Evolutionary conservation across 495 filamentous ascomycete species (phyloP).

Genomic region (Echria macrotheca): DNA sequence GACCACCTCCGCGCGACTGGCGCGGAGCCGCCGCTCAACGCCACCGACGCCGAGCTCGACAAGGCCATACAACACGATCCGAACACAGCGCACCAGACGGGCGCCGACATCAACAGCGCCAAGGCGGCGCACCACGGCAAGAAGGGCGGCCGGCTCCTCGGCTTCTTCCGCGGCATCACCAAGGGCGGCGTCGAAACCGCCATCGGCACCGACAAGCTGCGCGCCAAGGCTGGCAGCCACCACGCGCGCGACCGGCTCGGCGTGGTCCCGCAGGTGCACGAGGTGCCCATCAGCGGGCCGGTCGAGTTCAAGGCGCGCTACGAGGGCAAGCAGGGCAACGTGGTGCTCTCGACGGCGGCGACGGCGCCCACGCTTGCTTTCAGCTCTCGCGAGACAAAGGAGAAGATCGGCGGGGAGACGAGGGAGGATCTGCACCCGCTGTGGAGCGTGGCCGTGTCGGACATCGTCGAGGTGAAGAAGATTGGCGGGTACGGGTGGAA

Average conservation of each 20-base stretch:
- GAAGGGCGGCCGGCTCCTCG: constrained; percentile 51
- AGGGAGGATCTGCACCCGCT: constrained; percentile 48
- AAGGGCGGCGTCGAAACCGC: constrained; percentile 62
- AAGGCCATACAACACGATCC: constrained; percentile 40
- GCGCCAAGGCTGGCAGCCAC: constrained; percentile 58
- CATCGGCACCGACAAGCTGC: constrained; percentile 62
- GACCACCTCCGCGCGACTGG: constrained; percentile 37
- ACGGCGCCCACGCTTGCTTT: constrained; percentile 58
- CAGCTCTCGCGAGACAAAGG: constrained; percentile 34
- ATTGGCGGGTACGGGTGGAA: constrained; percentile 86
- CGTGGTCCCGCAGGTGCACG: constrained; percentile 51
- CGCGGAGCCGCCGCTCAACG: constrained; percentile 36
- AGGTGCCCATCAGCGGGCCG: constrained; percentile 52
- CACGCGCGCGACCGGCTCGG: constrained; percentile 68
- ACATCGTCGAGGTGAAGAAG: constrained; percentile 66
- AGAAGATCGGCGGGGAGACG: constrained; percentile 44
- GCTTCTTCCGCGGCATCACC: constrained; percentile 64
- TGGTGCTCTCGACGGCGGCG: constrained; percentile 59
- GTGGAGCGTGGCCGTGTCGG: constrained; percentile 49
- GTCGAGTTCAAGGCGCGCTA: constrained; percentile 70
- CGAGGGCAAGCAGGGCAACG: constrained; percentile 64
- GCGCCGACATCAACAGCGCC: constrained; percentile 46
- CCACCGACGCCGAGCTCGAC: constrained; percentile 37
- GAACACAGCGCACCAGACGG: constrained; percentile 21
- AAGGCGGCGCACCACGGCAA: constrained; percentile 29